phyloP scores from a whole-genome alignment of 192 early-diverging fungal genomes.

The Linnemannia elongata region DNA sequence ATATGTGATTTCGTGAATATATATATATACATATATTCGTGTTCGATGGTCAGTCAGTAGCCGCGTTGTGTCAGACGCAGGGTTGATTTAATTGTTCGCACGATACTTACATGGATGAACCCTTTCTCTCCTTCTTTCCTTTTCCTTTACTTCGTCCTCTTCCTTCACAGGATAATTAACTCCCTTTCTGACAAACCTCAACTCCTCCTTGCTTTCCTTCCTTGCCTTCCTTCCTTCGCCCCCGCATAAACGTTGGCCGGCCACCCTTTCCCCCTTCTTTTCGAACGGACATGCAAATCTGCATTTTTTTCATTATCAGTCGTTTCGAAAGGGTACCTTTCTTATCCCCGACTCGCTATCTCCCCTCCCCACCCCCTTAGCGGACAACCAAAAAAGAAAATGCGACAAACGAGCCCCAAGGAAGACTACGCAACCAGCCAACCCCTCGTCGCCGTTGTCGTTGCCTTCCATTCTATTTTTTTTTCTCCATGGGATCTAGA shows the following conservation, averaged over 20 bases:
- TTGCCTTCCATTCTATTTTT: no score
- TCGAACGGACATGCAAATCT: not conserved
- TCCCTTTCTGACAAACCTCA: not conserved
- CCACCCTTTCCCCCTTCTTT: not conserved
- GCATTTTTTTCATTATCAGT: no score
- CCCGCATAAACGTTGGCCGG: constrained; percentile 2
- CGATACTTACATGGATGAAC: no score
- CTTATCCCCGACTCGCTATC: not conserved
- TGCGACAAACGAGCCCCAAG: not conserved
- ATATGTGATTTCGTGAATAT: no score
- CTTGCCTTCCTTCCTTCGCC: not conserved
- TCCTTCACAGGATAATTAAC: not conserved
- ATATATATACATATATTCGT: no score
- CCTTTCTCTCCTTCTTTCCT: no score
- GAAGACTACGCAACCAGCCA: not conserved
- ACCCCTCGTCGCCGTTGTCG: not conserved
- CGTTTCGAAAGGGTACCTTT: not conserved
- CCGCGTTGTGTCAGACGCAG: no score
- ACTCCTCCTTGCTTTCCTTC: not conserved
- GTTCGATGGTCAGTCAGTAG: no score
- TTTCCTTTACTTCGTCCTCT: no score
- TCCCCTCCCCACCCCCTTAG: not conserved
- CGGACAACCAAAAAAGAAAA: not conserved
- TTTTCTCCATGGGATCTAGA: not conserved
- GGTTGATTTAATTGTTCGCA: no score